Percentiles rank a stretch among this genome's conserved stretches.
These are phyloP conservation scores for Prunus campanulata DNA, from an alignment of 306 rosid genomes.

Conservation along the genomic window DNA sequence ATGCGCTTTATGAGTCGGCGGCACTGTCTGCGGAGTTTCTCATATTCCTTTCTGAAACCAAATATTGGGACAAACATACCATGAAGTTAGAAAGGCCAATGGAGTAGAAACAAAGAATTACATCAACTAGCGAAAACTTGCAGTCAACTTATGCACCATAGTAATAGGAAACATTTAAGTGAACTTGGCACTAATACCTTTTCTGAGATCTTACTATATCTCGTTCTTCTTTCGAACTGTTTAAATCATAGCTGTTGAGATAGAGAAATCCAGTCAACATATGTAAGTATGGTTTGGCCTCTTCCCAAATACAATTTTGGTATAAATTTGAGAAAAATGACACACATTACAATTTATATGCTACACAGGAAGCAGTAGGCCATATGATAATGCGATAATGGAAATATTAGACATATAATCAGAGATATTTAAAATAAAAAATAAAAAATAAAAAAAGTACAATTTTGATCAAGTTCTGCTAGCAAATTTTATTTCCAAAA, in stretches of 20 bases:
- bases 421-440: not conserved
- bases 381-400: not conserved
- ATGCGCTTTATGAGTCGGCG: constrained; percentile 55
- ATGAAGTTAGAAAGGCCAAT: constrained; percentile 4
- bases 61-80: constrained; percentile 17
- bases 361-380: not conserved
- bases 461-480: not conserved
- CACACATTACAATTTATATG: not conserved
- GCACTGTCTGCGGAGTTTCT: constrained; percentile 78
- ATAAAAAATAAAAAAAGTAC: not conserved
- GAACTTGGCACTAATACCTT: constrained; percentile 48
- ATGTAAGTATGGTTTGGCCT: not conserved
- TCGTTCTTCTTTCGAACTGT: constrained; percentile 82
- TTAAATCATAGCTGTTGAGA: constrained; percentile 77
- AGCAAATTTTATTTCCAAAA: not conserved
- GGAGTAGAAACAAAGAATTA: constrained; percentile 9
- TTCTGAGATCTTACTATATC: constrained; percentile 57
- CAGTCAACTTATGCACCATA: constrained; percentile 5
- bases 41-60: constrained; percentile 80
- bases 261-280: constrained; percentile 29
- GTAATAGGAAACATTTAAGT: constrained; percentile 4
- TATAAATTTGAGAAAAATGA: not conserved
- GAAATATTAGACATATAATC: not conserved
- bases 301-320: not conserved
- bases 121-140: constrained; percentile 1